Evolutionary conservation across 768 basidiomycete species (phyloP), one percentile per base, ranked within the genome.

Genomic region (Pleurotus eryngii): DNA sequence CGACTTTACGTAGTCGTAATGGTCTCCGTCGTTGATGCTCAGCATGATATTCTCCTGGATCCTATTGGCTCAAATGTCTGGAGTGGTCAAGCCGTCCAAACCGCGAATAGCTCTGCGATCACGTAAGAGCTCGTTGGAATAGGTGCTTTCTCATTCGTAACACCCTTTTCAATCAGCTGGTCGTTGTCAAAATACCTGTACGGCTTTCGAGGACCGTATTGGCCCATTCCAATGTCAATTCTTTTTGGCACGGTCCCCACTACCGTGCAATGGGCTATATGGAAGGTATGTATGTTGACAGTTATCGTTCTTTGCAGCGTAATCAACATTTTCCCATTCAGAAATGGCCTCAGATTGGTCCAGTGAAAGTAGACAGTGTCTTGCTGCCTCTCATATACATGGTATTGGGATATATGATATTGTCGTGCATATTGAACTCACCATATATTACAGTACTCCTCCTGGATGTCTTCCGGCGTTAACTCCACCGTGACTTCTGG

Each of bases 121-220:
- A 85, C 85, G 51, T 54, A 42, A 12, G 51, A 15, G n/a, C 3
- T 12, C 4, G 4, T 24, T 20, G n/a, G 5, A 14, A 40, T 6
- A 17, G 18, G 7, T 26, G 51, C 17, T 79, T 83, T 61, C 64
- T 69, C 2, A 65, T 74, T 0, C 83, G 84, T 62, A 74, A 70
- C 55, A 61, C 81, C 59, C 59, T 84, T 84, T 67, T 83, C 79
- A 53, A 12, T 42, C 2, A 54, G 51, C 3, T 86, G 84, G 85
- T 83, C 83, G 1, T 72, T 86, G n/a, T 81, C 84, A 4, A 82
- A 81, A 57, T 65, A 82, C 35, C 67, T 86, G 2, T 86, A 85
- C 59, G 76, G 81, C 0, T 74, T 72, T 39, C 67, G 73, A 30
- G 82, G 82, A 0, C 81, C 78, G 8, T 86, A 86, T 64, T 77